phyloP scores from a whole-genome alignment of 1,139 yeast species.

The Yarrowia galli region DNA sequence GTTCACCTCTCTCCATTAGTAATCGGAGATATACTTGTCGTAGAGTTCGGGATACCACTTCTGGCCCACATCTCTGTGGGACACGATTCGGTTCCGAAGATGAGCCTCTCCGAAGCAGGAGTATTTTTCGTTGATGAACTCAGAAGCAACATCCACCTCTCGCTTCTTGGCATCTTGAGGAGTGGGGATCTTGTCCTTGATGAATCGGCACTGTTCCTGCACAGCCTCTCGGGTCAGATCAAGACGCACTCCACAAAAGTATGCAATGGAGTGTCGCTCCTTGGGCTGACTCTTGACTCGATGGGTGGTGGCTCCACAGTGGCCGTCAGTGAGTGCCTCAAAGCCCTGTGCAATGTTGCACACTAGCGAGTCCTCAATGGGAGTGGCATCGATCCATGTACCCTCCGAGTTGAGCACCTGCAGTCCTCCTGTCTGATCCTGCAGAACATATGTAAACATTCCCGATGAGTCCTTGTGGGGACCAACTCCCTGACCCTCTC shows the following conservation, averaged over 20 bases:
- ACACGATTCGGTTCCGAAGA: slow-evolving; percentile 66
- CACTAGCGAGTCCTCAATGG: slow-evolving; percentile 49
- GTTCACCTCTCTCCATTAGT: background rate
- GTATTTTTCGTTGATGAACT: slow-evolving; percentile 49
- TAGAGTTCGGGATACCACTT: slow-evolving; percentile 66
- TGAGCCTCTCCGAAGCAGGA: slow-evolving; percentile 63
- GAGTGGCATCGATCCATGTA: slow-evolving; percentile 50
- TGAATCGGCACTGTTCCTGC: slow-evolving; percentile 45
- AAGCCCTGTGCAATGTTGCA: slow-evolving; percentile 49
- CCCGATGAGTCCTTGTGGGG: slow-evolving; percentile 57
- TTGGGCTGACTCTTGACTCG: slow-evolving; percentile 51
- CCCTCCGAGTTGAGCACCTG: slow-evolving; percentile 50
- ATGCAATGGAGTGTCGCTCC: slow-evolving; percentile 56
- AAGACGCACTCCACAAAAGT: slow-evolving; percentile 51
- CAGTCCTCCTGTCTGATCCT: slow-evolving; percentile 48
- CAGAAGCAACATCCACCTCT: slow-evolving; percentile 50
- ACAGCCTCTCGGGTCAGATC: slow-evolving; percentile 48
- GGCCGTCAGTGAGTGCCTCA: slow-evolving; percentile 35
- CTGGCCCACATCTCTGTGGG: slow-evolving; percentile 72
- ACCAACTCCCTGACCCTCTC: slow-evolving; percentile 60
- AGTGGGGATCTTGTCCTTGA: slow-evolving; percentile 48
- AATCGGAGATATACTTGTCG: slow-evolving; percentile 44
- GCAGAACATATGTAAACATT: slow-evolving; percentile 56
- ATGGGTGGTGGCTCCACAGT: slow-evolving; percentile 37
- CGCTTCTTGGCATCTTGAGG: slow-evolving; percentile 46